Evolutionary conservation across 768 basidiomycete genomes (phyloP).

Genomic region (Mycena alexandri): DNA sequence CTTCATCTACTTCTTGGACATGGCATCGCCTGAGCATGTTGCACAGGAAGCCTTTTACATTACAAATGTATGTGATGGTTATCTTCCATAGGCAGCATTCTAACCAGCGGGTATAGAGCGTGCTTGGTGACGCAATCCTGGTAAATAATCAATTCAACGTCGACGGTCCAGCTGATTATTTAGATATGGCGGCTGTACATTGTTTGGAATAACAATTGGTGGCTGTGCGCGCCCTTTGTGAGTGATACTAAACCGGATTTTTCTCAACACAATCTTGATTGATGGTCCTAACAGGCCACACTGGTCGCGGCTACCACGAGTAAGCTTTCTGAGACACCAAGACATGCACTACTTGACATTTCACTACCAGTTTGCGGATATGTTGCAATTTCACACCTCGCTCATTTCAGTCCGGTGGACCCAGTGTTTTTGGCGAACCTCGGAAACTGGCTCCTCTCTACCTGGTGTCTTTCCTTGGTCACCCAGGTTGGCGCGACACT

Average conservation of each 20-base stretch:
- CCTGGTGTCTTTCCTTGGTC: background rate
- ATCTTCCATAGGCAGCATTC: background rate
- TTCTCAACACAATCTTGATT: too few relatives aligned
- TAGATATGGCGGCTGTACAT: conserved; percentile 3
- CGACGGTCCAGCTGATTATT: background rate
- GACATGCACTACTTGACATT: too few relatives aligned
- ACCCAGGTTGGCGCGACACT: conserved; percentile 1
- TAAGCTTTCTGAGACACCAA: too few relatives aligned
- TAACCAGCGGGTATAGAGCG: background rate
- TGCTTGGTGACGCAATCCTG: background rate
- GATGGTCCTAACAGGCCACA: too few relatives aligned
- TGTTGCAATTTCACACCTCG: background rate
- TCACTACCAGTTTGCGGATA: background rate
- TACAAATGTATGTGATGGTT: background rate
- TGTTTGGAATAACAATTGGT: background rate
- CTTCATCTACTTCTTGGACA: background rate
- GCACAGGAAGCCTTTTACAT: background rate
- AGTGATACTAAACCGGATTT: too few relatives aligned
- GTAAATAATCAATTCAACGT: background rate
- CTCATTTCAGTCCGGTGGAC: background rate
- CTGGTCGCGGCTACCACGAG: too few relatives aligned
- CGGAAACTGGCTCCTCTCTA: background rate
- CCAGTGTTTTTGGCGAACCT: background rate
- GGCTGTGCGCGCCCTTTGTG: background rate
- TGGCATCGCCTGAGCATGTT: background rate